These are phyloP conservation scores for Plasmodium inui DNA, from an alignment of 169 alveolate genomes.

Conservation along the genomic window DNA sequence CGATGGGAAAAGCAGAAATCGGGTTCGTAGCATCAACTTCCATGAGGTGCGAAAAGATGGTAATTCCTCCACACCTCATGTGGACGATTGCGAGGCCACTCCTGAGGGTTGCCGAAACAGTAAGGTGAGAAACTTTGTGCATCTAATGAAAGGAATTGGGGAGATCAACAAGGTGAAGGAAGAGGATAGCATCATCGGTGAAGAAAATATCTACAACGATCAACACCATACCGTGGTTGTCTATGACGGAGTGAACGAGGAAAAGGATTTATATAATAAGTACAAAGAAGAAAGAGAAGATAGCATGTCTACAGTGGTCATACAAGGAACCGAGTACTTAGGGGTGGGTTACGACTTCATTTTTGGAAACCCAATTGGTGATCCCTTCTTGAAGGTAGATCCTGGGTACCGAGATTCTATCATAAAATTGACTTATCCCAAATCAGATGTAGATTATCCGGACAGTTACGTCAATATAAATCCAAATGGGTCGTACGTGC, in stretches of 20 bases:
- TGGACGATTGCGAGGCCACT: background rate
- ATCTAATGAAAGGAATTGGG: conserved; percentile 36
- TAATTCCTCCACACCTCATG: background rate
- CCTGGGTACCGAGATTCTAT: conserved; percentile 88
- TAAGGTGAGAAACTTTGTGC: conserved; percentile 9
- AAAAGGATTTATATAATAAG: conserved; percentile 63
- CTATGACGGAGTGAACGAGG: conserved; percentile 45
- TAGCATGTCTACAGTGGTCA: conserved; percentile 44
- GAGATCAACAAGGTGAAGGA: background rate
- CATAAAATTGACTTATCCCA: conserved; percentile 77
- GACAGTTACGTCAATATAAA: conserved; percentile 51
- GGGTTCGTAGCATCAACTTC: background rate
- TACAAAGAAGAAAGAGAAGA: conserved; percentile 23
- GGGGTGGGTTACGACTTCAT: conserved; percentile 89
- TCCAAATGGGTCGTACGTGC: conserved; percentile 86
- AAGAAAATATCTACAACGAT: conserved; percentile 46
- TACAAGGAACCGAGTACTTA: conserved; percentile 81
- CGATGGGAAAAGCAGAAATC: background rate
- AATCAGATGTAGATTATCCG: conserved; percentile 71
- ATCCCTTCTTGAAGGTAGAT: conserved; percentile 87
- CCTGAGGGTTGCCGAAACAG: conserved; percentile 11
- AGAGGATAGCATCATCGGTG: background rate
- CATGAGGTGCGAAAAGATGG: background rate
- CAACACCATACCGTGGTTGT: conserved; percentile 59
- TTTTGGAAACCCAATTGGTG: conserved; percentile 90